Conservation (phyloP, 305 asterid genomes). For the Rubia tinctorum region DNA sequence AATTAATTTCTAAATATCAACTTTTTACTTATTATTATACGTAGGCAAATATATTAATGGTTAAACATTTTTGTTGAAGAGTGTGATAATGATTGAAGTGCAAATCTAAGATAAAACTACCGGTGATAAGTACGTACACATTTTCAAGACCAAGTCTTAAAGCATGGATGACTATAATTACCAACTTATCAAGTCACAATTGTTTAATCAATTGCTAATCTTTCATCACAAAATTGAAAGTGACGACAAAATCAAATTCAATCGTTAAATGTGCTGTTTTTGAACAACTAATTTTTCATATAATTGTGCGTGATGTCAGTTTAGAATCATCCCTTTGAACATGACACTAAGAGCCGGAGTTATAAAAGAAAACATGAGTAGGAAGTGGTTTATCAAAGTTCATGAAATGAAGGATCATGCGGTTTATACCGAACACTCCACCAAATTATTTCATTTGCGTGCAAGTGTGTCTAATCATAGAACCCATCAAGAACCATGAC, state of each 20-base stretch:
- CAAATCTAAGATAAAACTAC: too few relatives aligned
- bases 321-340: too few relatives aligned
- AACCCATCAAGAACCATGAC: not conserved
- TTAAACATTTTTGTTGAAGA: not conserved
- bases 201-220: not conserved
- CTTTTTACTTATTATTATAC: too few relatives aligned
- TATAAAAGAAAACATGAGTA: too few relatives aligned
- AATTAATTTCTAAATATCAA: too few relatives aligned
- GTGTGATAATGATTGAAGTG: too few relatives aligned
- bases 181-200: not conserved
- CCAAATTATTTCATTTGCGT: not conserved
- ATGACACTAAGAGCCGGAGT: too few relatives aligned
- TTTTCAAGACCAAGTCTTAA: not conserved
- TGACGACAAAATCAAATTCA: not conserved
- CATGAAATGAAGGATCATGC: not conserved
- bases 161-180: not conserved
- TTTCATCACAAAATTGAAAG: not conserved
- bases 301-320: too few relatives aligned
- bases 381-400: not conserved
- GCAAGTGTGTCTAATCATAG: not conserved
- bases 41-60: too few relatives aligned
- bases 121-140: not conserved
- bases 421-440: not conserved
- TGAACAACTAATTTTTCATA: too few relatives aligned
- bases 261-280: not conserved